Percentiles rank a stretch among this genome's conserved stretches.
These are phyloP conservation scores for Omphalea diandra DNA, from an alignment of 441 rosid species.

Conservation along the genomic window DNA sequence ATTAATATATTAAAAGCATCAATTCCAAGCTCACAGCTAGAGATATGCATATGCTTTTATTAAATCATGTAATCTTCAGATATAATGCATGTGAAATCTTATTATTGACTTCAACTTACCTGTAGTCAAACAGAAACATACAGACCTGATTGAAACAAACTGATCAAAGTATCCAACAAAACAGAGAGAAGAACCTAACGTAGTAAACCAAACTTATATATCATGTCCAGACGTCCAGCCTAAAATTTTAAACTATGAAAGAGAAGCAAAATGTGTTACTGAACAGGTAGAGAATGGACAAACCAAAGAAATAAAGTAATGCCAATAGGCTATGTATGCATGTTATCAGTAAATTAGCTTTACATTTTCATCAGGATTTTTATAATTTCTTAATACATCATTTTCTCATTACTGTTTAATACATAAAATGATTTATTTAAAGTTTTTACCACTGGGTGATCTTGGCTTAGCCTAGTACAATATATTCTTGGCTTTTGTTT, in stretches of 20 bases:
- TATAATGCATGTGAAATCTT: neutral
- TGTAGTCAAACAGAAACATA: neutral
- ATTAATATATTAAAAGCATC: neutral
- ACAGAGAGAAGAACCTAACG: neutral
- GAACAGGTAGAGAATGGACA: neutral
- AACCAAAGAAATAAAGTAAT: neutral
- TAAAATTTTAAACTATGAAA: neutral
- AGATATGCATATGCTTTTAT: neutral
- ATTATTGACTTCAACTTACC: neutral
- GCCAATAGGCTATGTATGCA: too few species aligned
- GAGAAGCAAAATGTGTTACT: neutral
- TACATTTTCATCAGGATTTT: too few species aligned
- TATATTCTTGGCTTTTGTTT: too few species aligned
- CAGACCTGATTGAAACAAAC: neutral
- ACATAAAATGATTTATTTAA: too few species aligned
- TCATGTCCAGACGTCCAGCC: neutral
- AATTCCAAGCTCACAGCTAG: neutral
- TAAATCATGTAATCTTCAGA: neutral
- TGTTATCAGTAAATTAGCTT: too few species aligned
- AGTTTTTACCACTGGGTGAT: too few species aligned
- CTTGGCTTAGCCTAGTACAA: too few species aligned
- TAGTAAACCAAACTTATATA: neutral
- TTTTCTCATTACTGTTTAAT: too few species aligned
- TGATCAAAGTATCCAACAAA: neutral
- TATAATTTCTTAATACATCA: too few species aligned